phyloP scores from a whole-genome alignment of 441 rosid species.

The Gossypium gossypioides region DNA sequence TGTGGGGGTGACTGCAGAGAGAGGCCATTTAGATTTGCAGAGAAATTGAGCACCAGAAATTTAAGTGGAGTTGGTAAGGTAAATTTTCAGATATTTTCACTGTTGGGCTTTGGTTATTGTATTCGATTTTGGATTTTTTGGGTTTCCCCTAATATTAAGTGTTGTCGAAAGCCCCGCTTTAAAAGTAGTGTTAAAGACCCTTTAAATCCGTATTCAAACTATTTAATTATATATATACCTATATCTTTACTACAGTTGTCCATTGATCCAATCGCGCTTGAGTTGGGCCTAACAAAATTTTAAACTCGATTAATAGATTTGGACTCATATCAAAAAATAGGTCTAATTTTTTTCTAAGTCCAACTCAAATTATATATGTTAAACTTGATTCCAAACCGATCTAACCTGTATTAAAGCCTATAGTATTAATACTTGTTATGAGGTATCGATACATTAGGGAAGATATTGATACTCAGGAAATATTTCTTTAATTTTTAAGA shows the following conservation, averaged over 20 bases:
- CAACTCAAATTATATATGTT: too few relatives aligned
- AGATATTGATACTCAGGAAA: too few relatives aligned
- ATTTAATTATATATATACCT: background rate
- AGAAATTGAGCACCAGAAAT: background rate
- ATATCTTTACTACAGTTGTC: background rate
- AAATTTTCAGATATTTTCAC: background rate
- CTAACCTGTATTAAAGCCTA: too few relatives aligned
- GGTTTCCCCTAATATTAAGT: background rate
- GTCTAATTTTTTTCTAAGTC: too few relatives aligned
- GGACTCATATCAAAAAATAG: too few relatives aligned
- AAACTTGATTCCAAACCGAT: too few relatives aligned
- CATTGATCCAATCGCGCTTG: too few relatives aligned
- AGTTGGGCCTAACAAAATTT: background rate
- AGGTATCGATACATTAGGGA: background rate
- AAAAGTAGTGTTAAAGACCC: too few relatives aligned
- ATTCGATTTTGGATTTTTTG: background rate
- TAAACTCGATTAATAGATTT: too few relatives aligned
- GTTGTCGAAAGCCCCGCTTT: background rate
- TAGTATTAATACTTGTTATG: background rate
- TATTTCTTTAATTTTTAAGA: too few relatives aligned
- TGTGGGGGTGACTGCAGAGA: constrained; percentile 23
- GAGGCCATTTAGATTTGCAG: constrained; percentile 29
- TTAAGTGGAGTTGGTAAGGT: background rate
- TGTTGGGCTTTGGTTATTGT: background rate
- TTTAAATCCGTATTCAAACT: background rate